These are phyloP conservation scores for Funneliformis caledonium DNA, from an alignment of 371 early-diverging fungal species.

Conservation along the genomic window DNA sequence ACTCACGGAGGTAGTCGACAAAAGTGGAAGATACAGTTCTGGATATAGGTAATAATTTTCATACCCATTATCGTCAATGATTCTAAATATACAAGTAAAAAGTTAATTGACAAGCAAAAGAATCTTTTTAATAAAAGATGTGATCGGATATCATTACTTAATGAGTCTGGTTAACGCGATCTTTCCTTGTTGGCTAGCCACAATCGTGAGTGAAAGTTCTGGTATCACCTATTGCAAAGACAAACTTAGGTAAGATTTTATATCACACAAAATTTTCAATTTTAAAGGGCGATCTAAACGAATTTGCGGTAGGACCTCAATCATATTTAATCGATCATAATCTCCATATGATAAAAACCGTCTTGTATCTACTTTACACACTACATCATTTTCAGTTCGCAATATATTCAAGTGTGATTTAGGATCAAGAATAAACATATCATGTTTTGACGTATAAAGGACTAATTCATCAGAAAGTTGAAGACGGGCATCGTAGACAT, in stretches of 20 bases:
- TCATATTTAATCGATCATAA: conserved; percentile 40
- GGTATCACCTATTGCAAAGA: conserved; percentile 12
- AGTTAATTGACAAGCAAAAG: background rate
- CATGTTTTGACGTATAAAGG: conserved; percentile 1
- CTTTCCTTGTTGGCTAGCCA: conserved; percentile 39
- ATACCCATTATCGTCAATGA: background rate
- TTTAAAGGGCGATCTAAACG: background rate
- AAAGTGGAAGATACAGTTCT: background rate
- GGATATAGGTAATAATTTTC: conserved; percentile 2
- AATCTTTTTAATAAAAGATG: background rate
- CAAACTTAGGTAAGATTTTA: background rate
- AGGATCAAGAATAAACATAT: conserved; percentile 34
- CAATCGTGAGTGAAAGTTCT: conserved; percentile 36
- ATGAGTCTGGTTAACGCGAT: conserved; percentile 31
- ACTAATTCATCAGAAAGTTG: conserved; percentile 10
- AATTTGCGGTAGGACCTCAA: background rate
- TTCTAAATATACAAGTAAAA: background rate
- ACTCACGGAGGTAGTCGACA: too few relatives aligned
- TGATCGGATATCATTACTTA: conserved; percentile 2
- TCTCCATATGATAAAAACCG: background rate
- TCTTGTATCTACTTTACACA: conserved; percentile 6
- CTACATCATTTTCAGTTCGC: background rate
- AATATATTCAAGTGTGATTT: background rate
- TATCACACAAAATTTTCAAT: background rate
- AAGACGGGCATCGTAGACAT: background rate